Evolutionary conservation across 2,329 filamentous ascomycete species (phyloP).

Genomic region (Calonectria pauciramosa): DNA sequence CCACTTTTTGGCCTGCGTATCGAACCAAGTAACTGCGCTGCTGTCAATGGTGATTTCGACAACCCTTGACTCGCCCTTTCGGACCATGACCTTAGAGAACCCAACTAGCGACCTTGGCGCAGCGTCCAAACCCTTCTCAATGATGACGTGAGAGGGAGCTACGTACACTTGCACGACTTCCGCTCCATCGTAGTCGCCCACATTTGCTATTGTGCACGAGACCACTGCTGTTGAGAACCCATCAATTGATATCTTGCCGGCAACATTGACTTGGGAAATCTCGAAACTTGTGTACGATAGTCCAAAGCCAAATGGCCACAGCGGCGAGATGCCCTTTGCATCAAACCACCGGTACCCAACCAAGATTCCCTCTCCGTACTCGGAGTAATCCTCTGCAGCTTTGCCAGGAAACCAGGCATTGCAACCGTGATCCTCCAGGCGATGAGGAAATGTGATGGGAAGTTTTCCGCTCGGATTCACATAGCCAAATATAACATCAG

Average conservation of each 20-base stretch:
- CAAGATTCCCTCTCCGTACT: constrained; percentile 11
- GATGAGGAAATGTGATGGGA: background rate
- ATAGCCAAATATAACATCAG: background rate
- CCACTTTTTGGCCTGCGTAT: background rate
- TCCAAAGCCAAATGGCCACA: constrained; percentile 7
- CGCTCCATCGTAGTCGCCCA: background rate
- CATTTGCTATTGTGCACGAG: background rate
- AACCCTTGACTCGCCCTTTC: background rate
- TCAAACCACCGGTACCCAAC: constrained; percentile 16
- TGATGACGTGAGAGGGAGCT: background rate
- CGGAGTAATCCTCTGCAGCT: background rate
- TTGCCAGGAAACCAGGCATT: background rate
- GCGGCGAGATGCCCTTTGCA: background rate
- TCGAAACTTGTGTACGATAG: constrained; percentile 1
- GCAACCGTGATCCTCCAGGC: background rate
- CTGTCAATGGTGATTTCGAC: background rate
- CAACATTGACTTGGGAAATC: background rate
- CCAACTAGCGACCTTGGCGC: background rate
- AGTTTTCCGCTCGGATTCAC: background rate
- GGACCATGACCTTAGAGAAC: background rate
- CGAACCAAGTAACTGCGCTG: background rate
- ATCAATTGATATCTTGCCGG: background rate
- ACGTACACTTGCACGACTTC: background rate
- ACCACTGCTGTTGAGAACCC: background rate
- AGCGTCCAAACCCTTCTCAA: background rate